phyloP scores from a whole-genome alignment of 495 filamentous ascomycete species.

The Penicillium atrosanguineum region DNA sequence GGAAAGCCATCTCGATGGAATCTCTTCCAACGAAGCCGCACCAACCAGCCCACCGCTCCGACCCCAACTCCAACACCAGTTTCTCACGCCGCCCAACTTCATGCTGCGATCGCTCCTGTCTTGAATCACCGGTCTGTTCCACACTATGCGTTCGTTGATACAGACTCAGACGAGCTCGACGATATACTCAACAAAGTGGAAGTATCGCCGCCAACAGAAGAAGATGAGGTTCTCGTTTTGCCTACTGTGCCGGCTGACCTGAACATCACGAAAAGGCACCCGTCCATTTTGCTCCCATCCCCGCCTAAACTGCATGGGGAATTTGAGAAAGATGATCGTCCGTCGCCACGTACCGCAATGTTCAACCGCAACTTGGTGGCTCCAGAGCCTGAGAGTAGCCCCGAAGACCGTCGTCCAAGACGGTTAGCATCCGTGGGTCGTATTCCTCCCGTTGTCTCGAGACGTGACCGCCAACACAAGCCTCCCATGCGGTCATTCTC shows the following conservation, averaged over 20 bases:
- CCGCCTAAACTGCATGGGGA: slow-evolving; percentile 49
- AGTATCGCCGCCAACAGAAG: slow-evolving; percentile 43
- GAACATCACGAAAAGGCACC: slow-evolving; percentile 39
- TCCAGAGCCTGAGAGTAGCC: slow-evolving; percentile 15
- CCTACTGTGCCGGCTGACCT: slow-evolving; percentile 31
- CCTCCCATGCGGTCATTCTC: slow-evolving; percentile 82
- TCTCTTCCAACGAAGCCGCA: slow-evolving; percentile 65
- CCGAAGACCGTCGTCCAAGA: slow-evolving; percentile 31
- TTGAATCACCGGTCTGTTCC: slow-evolving; percentile 50
- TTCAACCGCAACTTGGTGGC: slow-evolving; percentile 27
- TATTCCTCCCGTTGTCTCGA: slow-evolving; percentile 82
- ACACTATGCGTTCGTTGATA: slow-evolving; percentile 82
- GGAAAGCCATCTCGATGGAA: slow-evolving; percentile 58
- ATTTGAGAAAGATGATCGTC: slow-evolving; percentile 34
- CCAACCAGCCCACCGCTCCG: slow-evolving; percentile 13
- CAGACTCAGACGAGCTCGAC: slow-evolving; percentile 66
- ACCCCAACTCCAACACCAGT: slow-evolving; percentile 1
- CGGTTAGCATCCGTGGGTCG: slow-evolving; percentile 80
- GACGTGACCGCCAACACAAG: slow-evolving; percentile 62
- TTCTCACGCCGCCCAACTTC: slow-evolving; percentile 29
- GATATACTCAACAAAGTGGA: slow-evolving; percentile 64
- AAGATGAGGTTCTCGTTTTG: slow-evolving; percentile 23
- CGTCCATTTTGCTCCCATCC: slow-evolving; percentile 55
- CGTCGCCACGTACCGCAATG: slow-evolving; percentile 44
- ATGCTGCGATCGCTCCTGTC: slow-evolving; percentile 39